A percentile compares a stretch with the other conserved stretches of the same genome.
Conservation (phyloP, 1,284 basidiomycete species). For the Pseudozyma sp. region DNA sequence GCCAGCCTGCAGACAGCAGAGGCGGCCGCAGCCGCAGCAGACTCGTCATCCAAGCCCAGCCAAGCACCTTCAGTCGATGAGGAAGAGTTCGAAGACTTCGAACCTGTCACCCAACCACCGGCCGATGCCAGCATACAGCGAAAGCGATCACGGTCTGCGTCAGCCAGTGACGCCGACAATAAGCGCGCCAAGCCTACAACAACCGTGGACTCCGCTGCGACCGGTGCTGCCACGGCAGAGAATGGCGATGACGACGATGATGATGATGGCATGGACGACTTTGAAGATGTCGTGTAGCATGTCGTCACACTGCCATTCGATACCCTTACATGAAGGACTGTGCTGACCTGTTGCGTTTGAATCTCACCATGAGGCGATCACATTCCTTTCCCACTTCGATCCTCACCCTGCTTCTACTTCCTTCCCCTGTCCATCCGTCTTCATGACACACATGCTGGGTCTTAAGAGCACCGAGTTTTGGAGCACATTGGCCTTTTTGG, state of each 20-base stretch:
- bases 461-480: constrained; percentile 59
- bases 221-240: background rate
- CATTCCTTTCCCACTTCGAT: background rate
- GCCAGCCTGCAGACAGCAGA: constrained; percentile 54
- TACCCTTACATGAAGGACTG: constrained; percentile 4
- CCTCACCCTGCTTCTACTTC: background rate
- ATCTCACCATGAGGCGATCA: background rate
- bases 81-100: constrained; percentile 51
- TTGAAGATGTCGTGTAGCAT: constrained; percentile 61
- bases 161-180: constrained; percentile 19
- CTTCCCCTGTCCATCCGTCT: background rate
- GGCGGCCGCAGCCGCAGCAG: constrained; percentile 43
- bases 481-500: constrained; percentile 8
- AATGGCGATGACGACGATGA: constrained; percentile 45
- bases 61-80: constrained; percentile 31
- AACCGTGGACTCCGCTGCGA: background rate
- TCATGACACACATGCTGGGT: constrained; percentile 38
- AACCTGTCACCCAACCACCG: constrained; percentile 18
- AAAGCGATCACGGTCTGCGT: constrained; percentile 39
- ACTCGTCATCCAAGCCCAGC: constrained; percentile 36
- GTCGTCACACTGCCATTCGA: constrained; percentile 5
- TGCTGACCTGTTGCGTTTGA: constrained; percentile 14
- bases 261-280: constrained; percentile 60
- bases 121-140: constrained; percentile 11
- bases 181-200: constrained; percentile 32